A percentile compares a stretch with the other conserved stretches of the same genome.
phyloP scores from a whole-genome alignment of 129 eudicot genomes.

The Flaveria brownii region DNA sequence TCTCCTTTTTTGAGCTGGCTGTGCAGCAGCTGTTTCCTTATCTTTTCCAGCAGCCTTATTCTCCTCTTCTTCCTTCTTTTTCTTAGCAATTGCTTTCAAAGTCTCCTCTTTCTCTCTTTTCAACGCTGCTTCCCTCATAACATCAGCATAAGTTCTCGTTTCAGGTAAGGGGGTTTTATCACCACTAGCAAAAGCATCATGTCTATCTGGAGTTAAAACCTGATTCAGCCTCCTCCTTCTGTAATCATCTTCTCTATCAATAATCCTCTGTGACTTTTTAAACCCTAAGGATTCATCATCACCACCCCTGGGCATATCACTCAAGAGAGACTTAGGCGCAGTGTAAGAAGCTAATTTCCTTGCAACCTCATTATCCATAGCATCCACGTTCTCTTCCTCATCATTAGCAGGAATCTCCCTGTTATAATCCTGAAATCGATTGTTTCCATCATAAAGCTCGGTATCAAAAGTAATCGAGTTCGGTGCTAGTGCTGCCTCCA shows the following conservation, averaged over 20 bases:
- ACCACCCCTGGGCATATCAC: conserved; percentile 60
- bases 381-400: conserved; percentile 66
- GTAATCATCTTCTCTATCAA: conserved; percentile 84
- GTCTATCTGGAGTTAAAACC: conserved; percentile 86
- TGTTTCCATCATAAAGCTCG: conserved; percentile 61
- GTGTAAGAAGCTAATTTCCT: conserved; percentile 75
- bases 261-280: conserved; percentile 55
- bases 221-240: conserved; percentile 74
- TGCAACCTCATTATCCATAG: conserved; percentile 65
- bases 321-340: conserved; percentile 70
- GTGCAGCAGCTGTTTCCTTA: conserved; percentile 44
- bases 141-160: conserved; percentile 84
- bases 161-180: conserved; percentile 91
- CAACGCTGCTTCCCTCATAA: conserved; percentile 87
- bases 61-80: conserved; percentile 76
- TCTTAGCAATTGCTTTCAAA: conserved; percentile 67
- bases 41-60: conserved; percentile 54
- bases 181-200: conserved; percentile 81
- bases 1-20: conserved; percentile 70
- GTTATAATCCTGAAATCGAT: conserved; percentile 63
- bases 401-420: conserved; percentile 76
- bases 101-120: conserved; percentile 85
- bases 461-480: conserved; percentile 72
- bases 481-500: conserved; percentile 79
- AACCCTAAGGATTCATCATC: conserved; percentile 55